Conservation (phyloP, 1,284 basidiomycete genomes). For the Trametes sp. region DNA sequence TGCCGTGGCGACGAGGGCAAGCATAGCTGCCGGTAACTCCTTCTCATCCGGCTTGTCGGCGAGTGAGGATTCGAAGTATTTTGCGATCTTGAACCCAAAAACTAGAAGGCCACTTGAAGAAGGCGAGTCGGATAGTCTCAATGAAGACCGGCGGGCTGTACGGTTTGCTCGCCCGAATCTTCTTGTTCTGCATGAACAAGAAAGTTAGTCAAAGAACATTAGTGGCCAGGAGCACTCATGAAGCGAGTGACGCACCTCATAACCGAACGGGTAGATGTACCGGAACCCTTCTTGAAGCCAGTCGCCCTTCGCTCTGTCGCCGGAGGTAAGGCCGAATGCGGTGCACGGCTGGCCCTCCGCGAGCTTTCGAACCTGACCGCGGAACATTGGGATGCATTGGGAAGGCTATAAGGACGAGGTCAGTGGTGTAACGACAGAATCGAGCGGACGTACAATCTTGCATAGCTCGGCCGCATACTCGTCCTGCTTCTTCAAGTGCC, state of each 20-base stretch:
- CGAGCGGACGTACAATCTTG: background rate
- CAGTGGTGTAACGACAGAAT: background rate
- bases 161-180: background rate
- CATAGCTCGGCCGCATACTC: background rate
- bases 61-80: background rate
- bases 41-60: constrained; percentile 16
- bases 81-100: constrained; percentile 3
- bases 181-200: background rate
- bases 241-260: constrained; percentile 5
- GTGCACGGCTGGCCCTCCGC: background rate
- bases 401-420: background rate
- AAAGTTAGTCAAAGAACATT: background rate
- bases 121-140: constrained; percentile 3
- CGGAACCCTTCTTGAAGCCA: constrained; percentile 3
- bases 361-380: background rate
- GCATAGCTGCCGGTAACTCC: constrained; percentile 21
- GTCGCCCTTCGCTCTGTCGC: background rate
- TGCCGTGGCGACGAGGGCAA: constrained; percentile 16
- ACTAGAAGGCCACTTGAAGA: constrained; percentile 4
- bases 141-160: constrained; percentile 7
- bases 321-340: background rate
- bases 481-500: constrained; percentile 7
- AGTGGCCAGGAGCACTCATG: background rate
- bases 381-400: constrained; percentile 5
- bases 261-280: constrained; percentile 11